A percentile compares a stretch with the other conserved stretches of the same genome.
Conservation (phyloP, 192 early-diverging fungal species). For the Entrophospora sp. region DNA sequence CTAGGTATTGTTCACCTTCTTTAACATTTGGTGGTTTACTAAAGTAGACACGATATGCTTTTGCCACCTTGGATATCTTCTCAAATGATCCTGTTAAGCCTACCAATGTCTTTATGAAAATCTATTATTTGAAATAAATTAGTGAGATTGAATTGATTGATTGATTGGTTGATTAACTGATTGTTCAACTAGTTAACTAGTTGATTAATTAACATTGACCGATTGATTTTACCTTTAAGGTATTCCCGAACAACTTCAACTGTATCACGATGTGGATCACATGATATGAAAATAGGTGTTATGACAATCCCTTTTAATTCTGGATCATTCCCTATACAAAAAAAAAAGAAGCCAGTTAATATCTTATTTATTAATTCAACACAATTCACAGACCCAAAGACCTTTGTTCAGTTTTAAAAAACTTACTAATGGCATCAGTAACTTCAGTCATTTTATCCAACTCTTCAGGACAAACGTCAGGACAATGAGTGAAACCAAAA, state of each 20-base stretch:
- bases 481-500: conserved; percentile 99
- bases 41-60: conserved; percentile 92
- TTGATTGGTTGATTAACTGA: background rate
- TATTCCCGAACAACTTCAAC: conserved; percentile 70
- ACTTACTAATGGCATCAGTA: conserved; percentile 64
- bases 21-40: conserved; percentile 73
- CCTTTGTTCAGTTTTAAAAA: too few relatives aligned
- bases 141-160: background rate
- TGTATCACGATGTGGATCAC: conserved; percentile 93
- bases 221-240: conserved; percentile 32
- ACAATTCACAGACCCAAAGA: too few relatives aligned
- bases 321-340: conserved; percentile 35
- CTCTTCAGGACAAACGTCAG: conserved; percentile 98
- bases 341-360: too few relatives aligned
- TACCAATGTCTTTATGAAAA: conserved; percentile 88
- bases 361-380: too few relatives aligned
- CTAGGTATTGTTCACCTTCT: conserved; percentile 86
- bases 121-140: conserved; percentile 33
- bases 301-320: conserved; percentile 45
- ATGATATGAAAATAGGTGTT: conserved; percentile 90
- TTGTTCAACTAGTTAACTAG: background rate
- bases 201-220: background rate
- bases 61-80: conserved; percentile 75
- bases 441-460: conserved; percentile 94
- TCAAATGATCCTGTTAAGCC: conserved; percentile 86